Evolutionary conservation across 1,284 basidiomycete species (phyloP).

Genomic region (Ceratobasidium sp.): DNA sequence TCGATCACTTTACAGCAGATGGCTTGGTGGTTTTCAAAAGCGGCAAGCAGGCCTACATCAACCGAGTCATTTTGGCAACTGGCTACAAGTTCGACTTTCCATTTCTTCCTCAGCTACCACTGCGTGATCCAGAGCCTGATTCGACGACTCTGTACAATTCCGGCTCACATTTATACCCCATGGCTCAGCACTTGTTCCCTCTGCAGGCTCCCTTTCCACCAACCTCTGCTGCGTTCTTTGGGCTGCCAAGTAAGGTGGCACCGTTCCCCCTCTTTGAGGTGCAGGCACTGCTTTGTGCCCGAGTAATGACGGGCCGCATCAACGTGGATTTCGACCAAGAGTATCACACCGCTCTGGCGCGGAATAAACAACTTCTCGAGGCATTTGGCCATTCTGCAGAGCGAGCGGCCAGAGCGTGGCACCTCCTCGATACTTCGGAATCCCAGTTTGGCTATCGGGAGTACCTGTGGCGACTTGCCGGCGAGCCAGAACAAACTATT

Average conservation of each 20-base stretch:
- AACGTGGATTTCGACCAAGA: conserved; percentile 22
- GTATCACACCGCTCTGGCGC: not conserved
- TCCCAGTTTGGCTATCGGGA: conserved; percentile 28
- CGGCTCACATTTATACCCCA: conserved; percentile 70
- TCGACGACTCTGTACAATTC: conserved; percentile 68
- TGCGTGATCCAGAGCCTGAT: conserved; percentile 50
- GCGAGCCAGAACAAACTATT: conserved; percentile 21
- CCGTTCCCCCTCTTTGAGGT: conserved; percentile 76
- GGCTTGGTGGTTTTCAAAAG: conserved; percentile 36
- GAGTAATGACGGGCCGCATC: conserved; percentile 22
- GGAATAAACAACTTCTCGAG: conserved; percentile 7
- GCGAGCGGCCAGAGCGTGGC: conserved; percentile 15
- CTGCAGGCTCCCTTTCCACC: conserved; percentile 63
- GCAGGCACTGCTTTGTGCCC: conserved; percentile 60
- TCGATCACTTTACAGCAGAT: conserved; percentile 27
- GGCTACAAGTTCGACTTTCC: conserved; percentile 67
- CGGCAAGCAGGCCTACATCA: conserved; percentile 55
- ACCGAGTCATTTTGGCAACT: conserved; percentile 75
- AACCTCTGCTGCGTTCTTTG: conserved; percentile 69
- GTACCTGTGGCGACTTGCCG: conserved; percentile 20
- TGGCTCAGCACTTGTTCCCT: conserved; percentile 66
- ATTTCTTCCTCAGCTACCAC: conserved; percentile 28
- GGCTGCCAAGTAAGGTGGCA: conserved; percentile 65
- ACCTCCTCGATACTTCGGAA: conserved; percentile 16
- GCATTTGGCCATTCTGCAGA: conserved; percentile 2